Evolutionary conservation across 352 stramenopile species (phyloP), one percentile per base, ranked within the genome.

Genomic region (Peronospora tabacina): DNA sequence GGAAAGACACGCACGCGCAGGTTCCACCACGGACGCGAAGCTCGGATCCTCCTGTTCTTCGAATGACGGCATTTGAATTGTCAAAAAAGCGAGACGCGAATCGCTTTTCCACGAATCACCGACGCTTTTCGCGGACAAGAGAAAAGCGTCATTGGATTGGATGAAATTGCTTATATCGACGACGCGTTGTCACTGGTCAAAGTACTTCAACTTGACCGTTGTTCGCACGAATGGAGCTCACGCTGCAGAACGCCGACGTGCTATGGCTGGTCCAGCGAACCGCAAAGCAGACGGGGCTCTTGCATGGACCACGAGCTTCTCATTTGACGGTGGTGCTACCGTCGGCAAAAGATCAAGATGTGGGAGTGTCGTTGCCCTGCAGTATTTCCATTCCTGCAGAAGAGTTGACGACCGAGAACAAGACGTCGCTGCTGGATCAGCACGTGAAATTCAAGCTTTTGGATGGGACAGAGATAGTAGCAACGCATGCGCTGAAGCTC

Each of bases 381-480:
- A 49, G 33, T 33, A 49, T 83, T 30, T 46, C 45, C 17, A 51
- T 85, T 8, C 35, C 60, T 19, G 55, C 61, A 33, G 49, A 49
- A 39, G 63, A 52, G 20, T 46, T 53, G 32, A 44, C 47, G 15
- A 44, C 29, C 3, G 60, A 82, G 11, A 69, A 73, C 33, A 54
- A 61, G 32, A 60, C 50, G 29, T 66, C 59, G 29, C 29, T 78
- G n/a, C 36, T 82, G 9, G 49, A 72, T 11, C 54, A 66, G 13
- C 28, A 59, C 9, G 58, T 77, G 40, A 66, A 50, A 32, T 83
- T 86, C 44, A 58, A 57, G 13, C 39, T 85, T n/a, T 17, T 60
- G 6, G 36, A 70, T 0, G 67, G 56, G 2, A 37, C 50, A 0
- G 41, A 58, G 11, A n/a, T 68, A 13, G 44, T 85, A 12, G 65